phyloP scores from a whole-genome alignment of 2,329 filamentous ascomycete genomes.

The Chrysoporthe puriensis region DNA sequence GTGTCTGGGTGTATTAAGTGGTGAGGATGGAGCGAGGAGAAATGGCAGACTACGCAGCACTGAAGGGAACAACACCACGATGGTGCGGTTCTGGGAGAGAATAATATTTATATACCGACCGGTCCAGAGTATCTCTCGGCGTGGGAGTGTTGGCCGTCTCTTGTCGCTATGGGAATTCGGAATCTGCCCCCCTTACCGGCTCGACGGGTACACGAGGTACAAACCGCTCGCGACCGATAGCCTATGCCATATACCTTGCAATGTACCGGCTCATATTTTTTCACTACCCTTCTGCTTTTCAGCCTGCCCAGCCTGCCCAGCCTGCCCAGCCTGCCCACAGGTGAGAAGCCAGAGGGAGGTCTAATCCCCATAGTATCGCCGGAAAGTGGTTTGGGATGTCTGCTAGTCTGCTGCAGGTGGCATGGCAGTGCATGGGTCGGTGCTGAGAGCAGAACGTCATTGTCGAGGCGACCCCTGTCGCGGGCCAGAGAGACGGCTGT shows the following conservation, averaged over 20 bases:
- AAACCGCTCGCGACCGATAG: slow-evolving; percentile 18
- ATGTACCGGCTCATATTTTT: slow-evolving; percentile 1
- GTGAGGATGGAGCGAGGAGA: slow-evolving; percentile 4
- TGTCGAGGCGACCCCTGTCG: slow-evolving; percentile 8
- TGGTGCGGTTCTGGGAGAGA: background rate
- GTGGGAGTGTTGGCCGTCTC: slow-evolving; percentile 17
- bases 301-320: background rate
- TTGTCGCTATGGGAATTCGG: background rate
- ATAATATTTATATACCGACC: slow-evolving; percentile 27
- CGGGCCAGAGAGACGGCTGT: background rate
- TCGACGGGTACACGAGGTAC: slow-evolving; percentile 9
- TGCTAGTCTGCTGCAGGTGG: slow-evolving; percentile 26
- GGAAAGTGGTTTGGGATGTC: slow-evolving; percentile 21
- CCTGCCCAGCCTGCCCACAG: slow-evolving; percentile 1
- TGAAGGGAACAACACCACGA: background rate
- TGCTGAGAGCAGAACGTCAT: slow-evolving; percentile 26
- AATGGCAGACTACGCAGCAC: slow-evolving; percentile 3
- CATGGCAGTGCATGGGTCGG: slow-evolving; percentile 15
- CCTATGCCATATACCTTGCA: slow-evolving; percentile 19
- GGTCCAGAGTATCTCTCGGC: slow-evolving; percentile 14
- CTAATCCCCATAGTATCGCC: slow-evolving; percentile 13
- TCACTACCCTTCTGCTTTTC: background rate
- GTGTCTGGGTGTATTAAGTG: background rate
- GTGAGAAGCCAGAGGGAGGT: slow-evolving; percentile 4
- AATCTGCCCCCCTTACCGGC: background rate